A percentile compares a stretch with the other conserved stretches of the same genome.
These are phyloP conservation scores for Anthracocystis walkeri DNA, from an alignment of 1,284 basidiomycete species.

Conservation along the genomic window DNA sequence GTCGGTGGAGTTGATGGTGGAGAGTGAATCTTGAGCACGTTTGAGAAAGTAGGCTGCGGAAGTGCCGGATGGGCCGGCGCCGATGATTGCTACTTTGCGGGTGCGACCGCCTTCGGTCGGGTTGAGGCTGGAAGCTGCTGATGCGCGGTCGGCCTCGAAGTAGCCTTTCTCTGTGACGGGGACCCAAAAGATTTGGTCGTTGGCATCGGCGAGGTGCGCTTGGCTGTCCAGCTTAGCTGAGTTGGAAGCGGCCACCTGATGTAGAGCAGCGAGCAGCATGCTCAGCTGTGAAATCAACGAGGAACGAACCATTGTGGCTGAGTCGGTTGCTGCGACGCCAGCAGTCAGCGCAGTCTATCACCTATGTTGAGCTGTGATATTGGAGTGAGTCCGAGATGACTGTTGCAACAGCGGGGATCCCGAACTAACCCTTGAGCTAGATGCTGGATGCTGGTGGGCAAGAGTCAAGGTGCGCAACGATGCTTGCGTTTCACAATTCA, in stretches of 20 bases:
- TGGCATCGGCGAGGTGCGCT: background rate
- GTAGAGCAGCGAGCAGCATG: conserved; percentile 11
- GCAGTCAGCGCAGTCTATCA: background rate
- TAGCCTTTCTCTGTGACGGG: background rate
- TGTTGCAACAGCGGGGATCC: background rate
- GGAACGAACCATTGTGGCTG: conserved; percentile 8
- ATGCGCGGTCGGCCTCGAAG: background rate
- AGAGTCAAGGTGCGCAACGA: background rate
- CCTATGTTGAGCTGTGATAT: background rate
- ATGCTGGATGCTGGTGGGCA: conserved; percentile 2
- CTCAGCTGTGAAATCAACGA: conserved; percentile 1
- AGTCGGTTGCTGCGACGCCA: background rate
- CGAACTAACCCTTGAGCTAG: background rate
- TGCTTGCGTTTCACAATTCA: background rate
- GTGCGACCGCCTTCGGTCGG: conserved; percentile 10
- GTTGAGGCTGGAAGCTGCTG: background rate
- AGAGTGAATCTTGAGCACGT: conserved; percentile 68
- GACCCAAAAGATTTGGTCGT: background rate
- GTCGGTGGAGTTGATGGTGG: conserved; percentile 10
- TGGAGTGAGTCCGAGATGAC: background rate
- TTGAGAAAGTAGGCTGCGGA: conserved; percentile 89
- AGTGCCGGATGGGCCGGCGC: conserved; percentile 87
- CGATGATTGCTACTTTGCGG: conserved; percentile 79
- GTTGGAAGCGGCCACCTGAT: background rate
- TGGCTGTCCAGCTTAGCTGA: background rate